Evolutionary conservation across 2,329 filamentous ascomycete genomes (phyloP), one percentile per base, ranked within the genome.

Genomic region (Calonectria naviculata): DNA sequence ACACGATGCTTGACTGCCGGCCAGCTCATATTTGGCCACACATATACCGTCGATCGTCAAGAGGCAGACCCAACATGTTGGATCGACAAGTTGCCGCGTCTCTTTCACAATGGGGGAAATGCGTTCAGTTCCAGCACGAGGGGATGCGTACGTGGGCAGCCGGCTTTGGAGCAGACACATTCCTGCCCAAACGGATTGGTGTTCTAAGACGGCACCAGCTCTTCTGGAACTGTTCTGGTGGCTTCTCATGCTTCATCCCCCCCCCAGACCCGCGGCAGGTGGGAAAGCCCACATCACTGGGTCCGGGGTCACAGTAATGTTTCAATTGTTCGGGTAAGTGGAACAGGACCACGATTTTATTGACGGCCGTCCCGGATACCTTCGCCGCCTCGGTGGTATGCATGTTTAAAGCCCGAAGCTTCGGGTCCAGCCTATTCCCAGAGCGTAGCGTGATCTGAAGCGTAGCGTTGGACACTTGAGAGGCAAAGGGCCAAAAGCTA

Each of bases 291-390:
- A 29, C 36, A 17, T 61, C 36, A 31, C 17, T 26, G 26, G 38
- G 36, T 19, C 26, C 9, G 36, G 56, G 26, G 44, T 61, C 46
- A 28, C 44, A 13, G 34, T 8, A 34, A 34, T 61, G 65, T 67
- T 67, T 61, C 60, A 56, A 58, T 56, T 58, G 38, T 38, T 68
- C 47, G 47, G 47, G n/a, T 68, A 47, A 58, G 47, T 68, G 66
- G 66, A 47, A 58, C 66, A 68, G 26, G 21, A 36, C 29, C 26
- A 26, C 31, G 42, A 38, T n/a, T 58, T 49, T 58, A 58, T 58
- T 38, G 52, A 28, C 52, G 52, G 52, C 5, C 13, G 31, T 58
- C 31, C 52, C 52, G 52, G 31, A 21, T 21, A 19, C 21, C 7
- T n/a, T 58, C 21, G 52, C 52, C 52, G 52, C 52, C 21, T 58